Conservation (phyloP, 2,329 filamentous ascomycete genomes). For the Pezicula carpinea region DNA sequence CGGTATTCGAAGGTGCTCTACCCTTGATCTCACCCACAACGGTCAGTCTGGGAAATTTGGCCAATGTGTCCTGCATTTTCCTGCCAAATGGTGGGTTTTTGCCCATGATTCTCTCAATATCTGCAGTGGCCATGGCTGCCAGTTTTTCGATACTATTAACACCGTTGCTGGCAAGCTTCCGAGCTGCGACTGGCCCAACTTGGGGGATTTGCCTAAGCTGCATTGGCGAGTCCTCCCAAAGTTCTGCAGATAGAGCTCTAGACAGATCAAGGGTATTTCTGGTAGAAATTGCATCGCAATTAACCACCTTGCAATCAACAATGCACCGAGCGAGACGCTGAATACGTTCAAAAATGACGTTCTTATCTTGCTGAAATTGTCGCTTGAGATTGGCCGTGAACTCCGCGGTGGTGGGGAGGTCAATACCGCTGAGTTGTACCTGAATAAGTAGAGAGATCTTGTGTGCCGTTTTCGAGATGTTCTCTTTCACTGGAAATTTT, state of each 20-base stretch:
- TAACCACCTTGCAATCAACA: conserved; percentile 62
- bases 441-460: conserved; percentile 79
- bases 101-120: conserved; percentile 72
- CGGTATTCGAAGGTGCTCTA: conserved; percentile 22
- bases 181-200: conserved; percentile 70
- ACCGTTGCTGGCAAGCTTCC: conserved; percentile 67
- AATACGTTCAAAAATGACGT: conserved; percentile 61
- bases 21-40: conserved; percentile 34
- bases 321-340: conserved; percentile 70
- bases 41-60: conserved; percentile 61
- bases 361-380: conserved; percentile 57
- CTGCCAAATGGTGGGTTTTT: conserved; percentile 81
- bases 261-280: conserved; percentile 71
- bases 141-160: conserved; percentile 70
- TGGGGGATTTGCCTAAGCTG: conserved; percentile 80
- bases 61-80: conserved; percentile 59
- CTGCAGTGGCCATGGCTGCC: conserved; percentile 58
- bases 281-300: conserved; percentile 60
- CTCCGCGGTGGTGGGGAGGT: conserved; percentile 56
- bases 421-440: conserved; percentile 62
- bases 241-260: conserved; percentile 67
- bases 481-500: conserved; percentile 65
- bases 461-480: conserved; percentile 60
- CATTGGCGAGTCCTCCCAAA: conserved; percentile 72
- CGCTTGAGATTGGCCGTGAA: conserved; percentile 43